A percentile compares a stretch with the other conserved stretches of the same genome.
These are phyloP conservation scores for sorghum (Sorghum bicolor) DNA, from an alignment of 176 grass and related monocot species.

Conservation along the genomic window Sorghum_bicolor_NCBIv3 NC_012877.2:44820001-44820500, in stretches of 20 bases:
- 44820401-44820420: background rate
- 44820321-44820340: constrained; percentile 90
- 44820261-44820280: constrained; percentile 65
- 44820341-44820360: constrained; percentile 76
- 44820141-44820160: background rate
- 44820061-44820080: constrained; percentile 7
- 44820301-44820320: constrained; percentile 89
- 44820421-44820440: background rate
- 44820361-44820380: too few species aligned
- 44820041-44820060: background rate
- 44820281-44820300: constrained; percentile 90
- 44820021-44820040: too few species aligned
- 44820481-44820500: background rate
- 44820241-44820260: constrained; percentile 78
- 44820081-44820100: background rate
- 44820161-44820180: background rate
- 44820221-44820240: constrained; percentile 76
- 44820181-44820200: constrained; percentile 8
- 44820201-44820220: constrained; percentile 41
- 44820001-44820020: too few species aligned
- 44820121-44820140: background rate
- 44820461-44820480: background rate
- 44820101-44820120: background rate
- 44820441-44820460: background rate
- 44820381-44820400: background rate